Evolutionary conservation across 306 rosid species (phyloP), one percentile per base, ranked within the genome.

Genomic region (Glycine soja): DNA sequence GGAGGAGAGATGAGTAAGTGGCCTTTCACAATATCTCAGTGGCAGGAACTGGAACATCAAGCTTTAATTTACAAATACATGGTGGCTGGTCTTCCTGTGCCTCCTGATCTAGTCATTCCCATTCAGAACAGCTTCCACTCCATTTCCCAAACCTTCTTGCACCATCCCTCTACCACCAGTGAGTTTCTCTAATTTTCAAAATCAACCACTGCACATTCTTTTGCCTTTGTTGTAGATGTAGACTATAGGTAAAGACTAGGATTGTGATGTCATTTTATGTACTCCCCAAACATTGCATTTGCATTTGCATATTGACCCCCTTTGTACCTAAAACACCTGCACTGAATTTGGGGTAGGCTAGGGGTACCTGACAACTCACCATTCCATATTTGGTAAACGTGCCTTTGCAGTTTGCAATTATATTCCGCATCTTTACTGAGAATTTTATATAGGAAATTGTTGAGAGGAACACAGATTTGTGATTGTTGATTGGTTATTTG

Each of bases 1-100:
- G 30, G 30, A 24, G 30, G 30, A 24, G 30, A 81, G 88, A 58
- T 58, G 36, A 58, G 36, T 58, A 58, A 58, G 90, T 88, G 90
- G 14, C 92, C 88, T 56, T 92, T 92, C 85, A 92, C 93, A 42
- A 82, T 86, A 78, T 85, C 92, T 43, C 92, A 89, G 89, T 92
- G 93, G 93, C 95, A 90, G 87, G 95, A 92, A 85, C 89, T 92
- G 76, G 95, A 92, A 62, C 95, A 90, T 57, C 95, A 92, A 78
- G 93, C 93, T 81, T 79, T 90, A 85, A 90, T 92, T 83, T 92
- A 88, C 81, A 90, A 90, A 83, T 90, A 90, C 74, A 84, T 92
- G 89, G 81, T 89, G 84, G 92, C 93, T 2, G 95, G 95, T 74
- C 83, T 90, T 61, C 93, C 93, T 79, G 97, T 92, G 16, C 97